Conservation (phyloP, 352 stramenopile species). For the Blastocystis sp. region DNA sequence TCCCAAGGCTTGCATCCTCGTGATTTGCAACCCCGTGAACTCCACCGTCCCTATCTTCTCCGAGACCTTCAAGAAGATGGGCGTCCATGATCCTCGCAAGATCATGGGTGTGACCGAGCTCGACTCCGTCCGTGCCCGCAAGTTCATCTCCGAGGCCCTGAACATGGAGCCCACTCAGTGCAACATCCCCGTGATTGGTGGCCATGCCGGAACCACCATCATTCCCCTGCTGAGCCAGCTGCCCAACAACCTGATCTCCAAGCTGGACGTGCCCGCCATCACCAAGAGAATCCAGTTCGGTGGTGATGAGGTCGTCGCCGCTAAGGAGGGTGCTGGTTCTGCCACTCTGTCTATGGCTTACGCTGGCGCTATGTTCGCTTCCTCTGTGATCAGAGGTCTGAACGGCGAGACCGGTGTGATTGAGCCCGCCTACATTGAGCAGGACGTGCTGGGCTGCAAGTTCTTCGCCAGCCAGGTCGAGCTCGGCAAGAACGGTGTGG, state of each 20-base stretch:
- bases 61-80: constrained; percentile 92
- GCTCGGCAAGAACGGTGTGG: constrained; percentile 88
- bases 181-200: constrained; percentile 92
- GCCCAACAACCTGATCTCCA: constrained; percentile 83
- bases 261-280: constrained; percentile 87
- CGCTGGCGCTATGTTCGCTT: constrained; percentile 89
- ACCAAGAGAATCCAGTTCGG: constrained; percentile 93
- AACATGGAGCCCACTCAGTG: constrained; percentile 71
- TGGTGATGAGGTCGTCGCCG: constrained; percentile 91
- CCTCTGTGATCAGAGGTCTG: constrained; percentile 87
- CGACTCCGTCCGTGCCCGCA: constrained; percentile 22
- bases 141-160: constrained; percentile 25
- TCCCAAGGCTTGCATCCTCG: constrained; percentile 88
- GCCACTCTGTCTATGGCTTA: constrained; percentile 99
- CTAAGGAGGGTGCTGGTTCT: constrained; percentile 84
- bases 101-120: constrained; percentile 46
- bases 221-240: constrained; percentile 94
- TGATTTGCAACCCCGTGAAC: constrained; percentile 99
- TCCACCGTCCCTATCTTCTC: constrained; percentile 97
- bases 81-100: constrained; percentile 72
- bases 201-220: constrained; percentile 97
- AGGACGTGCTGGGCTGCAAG: constrained; percentile 85
- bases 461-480: constrained; percentile 84
- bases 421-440: constrained; percentile 95
- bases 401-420: constrained; percentile 87